These are phyloP conservation scores for Thielaviopsis ethacetica DNA, from an alignment of 2,329 filamentous ascomycete species.

Conservation along the genomic window DNA sequence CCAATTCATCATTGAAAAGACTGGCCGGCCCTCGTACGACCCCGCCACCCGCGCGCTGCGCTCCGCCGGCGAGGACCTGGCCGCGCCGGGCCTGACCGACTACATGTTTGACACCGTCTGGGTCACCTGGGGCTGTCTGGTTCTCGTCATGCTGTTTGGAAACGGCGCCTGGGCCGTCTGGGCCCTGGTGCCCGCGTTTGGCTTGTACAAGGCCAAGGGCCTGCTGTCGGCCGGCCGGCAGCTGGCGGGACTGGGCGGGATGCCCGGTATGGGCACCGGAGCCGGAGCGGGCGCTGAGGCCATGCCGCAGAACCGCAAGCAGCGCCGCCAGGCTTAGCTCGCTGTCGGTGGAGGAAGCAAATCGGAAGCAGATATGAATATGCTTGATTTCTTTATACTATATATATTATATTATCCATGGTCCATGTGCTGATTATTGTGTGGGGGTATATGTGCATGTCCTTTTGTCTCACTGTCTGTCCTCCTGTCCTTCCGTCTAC, in stretches of 20 bases:
- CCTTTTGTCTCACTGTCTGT: neutral
- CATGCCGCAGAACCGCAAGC: conserved; percentile 32
- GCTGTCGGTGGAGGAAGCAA: neutral
- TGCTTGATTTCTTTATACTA: neutral
- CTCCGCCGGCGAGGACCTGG: conserved; percentile 71
- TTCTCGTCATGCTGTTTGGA: conserved; percentile 60
- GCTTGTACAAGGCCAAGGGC: conserved; percentile 35
- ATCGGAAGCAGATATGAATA: neutral
- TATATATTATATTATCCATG: neutral
- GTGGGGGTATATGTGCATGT: neutral
- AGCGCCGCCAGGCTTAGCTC: conserved; percentile 31
- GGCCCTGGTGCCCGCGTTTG: conserved; percentile 38
- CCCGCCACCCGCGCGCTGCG: conserved; percentile 48
- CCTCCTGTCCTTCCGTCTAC: neutral
- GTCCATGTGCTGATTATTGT: neutral
- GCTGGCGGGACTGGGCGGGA: conserved; percentile 23
- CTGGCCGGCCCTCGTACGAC: conserved; percentile 63
- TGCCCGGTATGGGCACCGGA: conserved; percentile 14
- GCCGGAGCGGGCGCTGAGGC: conserved; percentile 13
- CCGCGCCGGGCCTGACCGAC: conserved; percentile 76
- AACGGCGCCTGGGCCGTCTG: conserved; percentile 54
- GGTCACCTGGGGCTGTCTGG: conserved; percentile 71
- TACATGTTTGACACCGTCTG: conserved; percentile 97
- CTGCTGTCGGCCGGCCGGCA: conserved; percentile 37
- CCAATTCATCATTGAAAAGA: conserved; percentile 71